A percentile compares a stretch with the other conserved stretches of the same genome.
phyloP scores from a whole-genome alignment of 2,329 filamentous ascomycete species.

The Colletotrichum sp. region DNA sequence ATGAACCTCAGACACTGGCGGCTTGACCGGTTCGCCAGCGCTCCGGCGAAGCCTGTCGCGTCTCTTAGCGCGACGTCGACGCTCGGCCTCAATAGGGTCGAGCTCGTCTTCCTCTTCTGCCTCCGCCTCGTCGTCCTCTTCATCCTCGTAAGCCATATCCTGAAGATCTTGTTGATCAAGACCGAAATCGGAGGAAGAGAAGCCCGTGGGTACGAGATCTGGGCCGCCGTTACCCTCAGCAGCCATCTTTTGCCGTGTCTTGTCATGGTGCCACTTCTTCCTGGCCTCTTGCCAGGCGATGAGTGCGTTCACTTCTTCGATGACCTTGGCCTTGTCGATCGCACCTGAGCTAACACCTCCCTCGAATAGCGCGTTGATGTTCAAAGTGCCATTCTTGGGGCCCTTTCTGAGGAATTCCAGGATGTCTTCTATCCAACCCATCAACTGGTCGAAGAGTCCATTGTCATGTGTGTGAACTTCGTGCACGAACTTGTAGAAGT shows the following conservation, averaged over 20 bases:
- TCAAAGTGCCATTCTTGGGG: conserved; percentile 82
- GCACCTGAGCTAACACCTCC: conserved; percentile 72
- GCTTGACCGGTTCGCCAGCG: conserved; percentile 86
- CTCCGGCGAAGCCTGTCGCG: conserved; percentile 81
- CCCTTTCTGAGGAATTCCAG: conserved; percentile 91
- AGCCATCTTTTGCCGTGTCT: conserved; percentile 98
- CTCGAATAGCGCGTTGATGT: conserved; percentile 93
- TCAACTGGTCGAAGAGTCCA: conserved; percentile 92
- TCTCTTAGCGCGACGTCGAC: conserved; percentile 75
- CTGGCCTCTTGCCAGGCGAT: conserved; percentile 94
- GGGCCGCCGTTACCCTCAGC: conserved; percentile 68
- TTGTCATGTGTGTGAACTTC: conserved; percentile 98
- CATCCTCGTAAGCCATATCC: conserved; percentile 82
- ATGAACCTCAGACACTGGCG: conserved; percentile 76
- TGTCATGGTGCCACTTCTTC: conserved; percentile 98
- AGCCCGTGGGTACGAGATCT: conserved; percentile 61
- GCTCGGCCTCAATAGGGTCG: conserved; percentile 88
- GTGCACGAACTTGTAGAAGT: conserved; percentile 99
- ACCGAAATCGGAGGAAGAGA: conserved; percentile 87
- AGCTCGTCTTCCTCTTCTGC: conserved; percentile 78
- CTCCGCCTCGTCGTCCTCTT: conserved; percentile 67
- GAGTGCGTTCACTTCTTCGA: conserved; percentile 81
- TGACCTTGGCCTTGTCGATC: conserved; percentile 75
- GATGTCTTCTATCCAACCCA: conserved; percentile 97
- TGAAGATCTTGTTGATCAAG: conserved; percentile 85